Conservation (phyloP, 2,329 filamentous ascomycete genomes). For the Pestalotiopsis sp. region DNA sequence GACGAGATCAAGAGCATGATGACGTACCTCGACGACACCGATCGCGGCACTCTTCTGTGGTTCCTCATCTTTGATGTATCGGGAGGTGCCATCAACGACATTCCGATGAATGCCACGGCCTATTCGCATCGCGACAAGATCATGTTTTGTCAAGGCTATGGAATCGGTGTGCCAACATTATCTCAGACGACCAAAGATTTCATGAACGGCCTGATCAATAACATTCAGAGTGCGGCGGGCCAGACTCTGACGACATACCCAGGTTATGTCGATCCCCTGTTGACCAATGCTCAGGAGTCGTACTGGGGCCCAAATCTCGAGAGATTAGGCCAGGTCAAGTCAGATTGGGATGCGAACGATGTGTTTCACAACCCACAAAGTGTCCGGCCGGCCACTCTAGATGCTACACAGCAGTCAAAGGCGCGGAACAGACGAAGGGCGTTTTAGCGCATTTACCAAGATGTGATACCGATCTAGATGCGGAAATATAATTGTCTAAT, state of each 20-base stretch:
- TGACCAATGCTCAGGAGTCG: constrained; percentile 47
- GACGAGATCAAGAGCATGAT: constrained; percentile 52
- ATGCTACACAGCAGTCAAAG: constrained; percentile 9
- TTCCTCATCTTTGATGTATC: constrained; percentile 64
- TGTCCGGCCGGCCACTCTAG: constrained; percentile 31
- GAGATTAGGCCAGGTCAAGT: constrained; percentile 50
- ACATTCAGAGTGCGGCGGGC: constrained; percentile 38
- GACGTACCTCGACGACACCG: constrained; percentile 49
- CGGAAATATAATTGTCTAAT: background rate
- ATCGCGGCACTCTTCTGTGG: constrained; percentile 57
- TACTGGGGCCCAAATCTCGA: constrained; percentile 60
- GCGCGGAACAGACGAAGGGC: constrained; percentile 1
- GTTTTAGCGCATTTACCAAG: background rate
- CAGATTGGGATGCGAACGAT: constrained; percentile 52
- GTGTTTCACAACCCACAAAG: constrained; percentile 63
- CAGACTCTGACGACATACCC: constrained; percentile 56
- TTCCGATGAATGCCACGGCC: constrained; percentile 56
- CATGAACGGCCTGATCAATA: constrained; percentile 50
- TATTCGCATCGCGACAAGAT: constrained; percentile 66
- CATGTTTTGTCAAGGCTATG: constrained; percentile 66
- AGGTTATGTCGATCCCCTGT: constrained; percentile 60
- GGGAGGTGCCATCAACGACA: constrained; percentile 61
- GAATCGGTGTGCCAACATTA: constrained; percentile 49
- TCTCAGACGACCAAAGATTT: constrained; percentile 50
- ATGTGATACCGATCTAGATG: background rate